Base-by-base conservation (phyloP, 495 filamentous ascomycete genomes). In the Neurospora sp. region DNA sequence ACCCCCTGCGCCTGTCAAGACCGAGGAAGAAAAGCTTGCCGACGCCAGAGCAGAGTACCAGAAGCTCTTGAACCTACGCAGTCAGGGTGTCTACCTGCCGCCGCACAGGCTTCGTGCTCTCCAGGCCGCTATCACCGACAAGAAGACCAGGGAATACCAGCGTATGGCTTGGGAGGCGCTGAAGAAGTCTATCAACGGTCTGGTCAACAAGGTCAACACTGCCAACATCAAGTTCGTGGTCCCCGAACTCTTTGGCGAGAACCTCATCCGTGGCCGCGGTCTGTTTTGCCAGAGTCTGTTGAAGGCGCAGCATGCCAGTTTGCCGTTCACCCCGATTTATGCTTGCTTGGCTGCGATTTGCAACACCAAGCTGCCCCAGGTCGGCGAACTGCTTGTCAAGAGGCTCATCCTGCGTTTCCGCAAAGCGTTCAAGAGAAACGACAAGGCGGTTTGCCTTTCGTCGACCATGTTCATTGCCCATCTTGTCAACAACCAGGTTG, bases 91-190 rank as follows among this genome's bases (percentile, higher is more conserved):
- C 5, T 98, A 98, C 79, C 96, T 99, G 42, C 96, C 96, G 10
- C 96, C 96, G 5, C 94, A 94, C 44, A 87, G 93, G 73, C 87
- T 99, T 72, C 89, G 94, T 71, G 95, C 96, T 14, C 86, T 99
- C 73, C 96, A 99, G 82, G 92, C 95, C 41, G 92, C 96, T 81
- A 96, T 99, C 80, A 98, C 95, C 70, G 96, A 99, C 82, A 97
- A 96, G 85, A 89, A 83, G 62, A 96, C 90, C 81, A 96, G 97
- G 82, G 96, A 99, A 82, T 99, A 97, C 81, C 96, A 99, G 85
- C 92, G 96, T 70, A 96, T 99, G 93, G 94, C 95, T 3, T 98
- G 96, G 96, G 96, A 98, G 81, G 95, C 96, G 11, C 81, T 98
- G 79, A 99, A 99, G 84, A 99, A 99, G 85, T 94, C 92, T 23